phyloP scores from a whole-genome alignment of 441 rosid species.

The Euphorbia celastroides region DNA sequence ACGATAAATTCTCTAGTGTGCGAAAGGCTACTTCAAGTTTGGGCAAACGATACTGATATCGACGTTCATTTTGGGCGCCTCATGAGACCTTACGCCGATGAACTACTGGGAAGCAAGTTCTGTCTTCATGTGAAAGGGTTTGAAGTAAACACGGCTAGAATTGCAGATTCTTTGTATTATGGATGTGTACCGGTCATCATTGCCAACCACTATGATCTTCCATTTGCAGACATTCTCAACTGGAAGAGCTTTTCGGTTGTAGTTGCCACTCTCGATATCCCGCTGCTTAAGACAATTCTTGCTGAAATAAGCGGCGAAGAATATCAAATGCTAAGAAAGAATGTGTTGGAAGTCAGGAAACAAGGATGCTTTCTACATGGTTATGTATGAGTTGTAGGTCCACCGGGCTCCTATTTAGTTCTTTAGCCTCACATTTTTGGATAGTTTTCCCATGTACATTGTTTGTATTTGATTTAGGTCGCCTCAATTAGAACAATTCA shows the following conservation, averaged over 20 bases:
- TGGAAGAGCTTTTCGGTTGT: conserved; percentile 56
- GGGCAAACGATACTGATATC: conserved; percentile 53
- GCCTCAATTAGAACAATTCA: no score
- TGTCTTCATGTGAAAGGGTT: conserved; percentile 68
- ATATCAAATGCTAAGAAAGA: conserved; percentile 25
- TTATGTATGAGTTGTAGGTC: conserved; percentile 60
- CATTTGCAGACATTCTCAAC: conserved; percentile 47
- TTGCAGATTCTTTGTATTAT: conserved; percentile 46
- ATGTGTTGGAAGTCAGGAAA: neutral
- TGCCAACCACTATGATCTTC: conserved; percentile 62
- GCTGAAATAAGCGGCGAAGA: conserved; percentile 24
- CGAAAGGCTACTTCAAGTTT: conserved; percentile 36
- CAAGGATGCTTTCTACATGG: conserved; percentile 28
- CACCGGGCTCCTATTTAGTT: conserved; percentile 38
- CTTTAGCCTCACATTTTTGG: neutral
- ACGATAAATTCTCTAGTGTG: conserved; percentile 46
- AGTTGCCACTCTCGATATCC: conserved; percentile 49
- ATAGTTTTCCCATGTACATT: neutral
- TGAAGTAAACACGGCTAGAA: conserved; percentile 60
- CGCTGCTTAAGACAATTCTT: conserved; percentile 46
- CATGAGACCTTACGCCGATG: conserved; percentile 42
- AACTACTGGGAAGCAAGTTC: conserved; percentile 52
- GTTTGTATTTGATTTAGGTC: no score
- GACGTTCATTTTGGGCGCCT: conserved; percentile 41
- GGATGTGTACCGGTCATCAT: conserved; percentile 57